These are phyloP conservation scores for Ganoderma leucocontextum DNA, from an alignment of 1,284 basidiomycete genomes.

Conservation along the genomic window DNA sequence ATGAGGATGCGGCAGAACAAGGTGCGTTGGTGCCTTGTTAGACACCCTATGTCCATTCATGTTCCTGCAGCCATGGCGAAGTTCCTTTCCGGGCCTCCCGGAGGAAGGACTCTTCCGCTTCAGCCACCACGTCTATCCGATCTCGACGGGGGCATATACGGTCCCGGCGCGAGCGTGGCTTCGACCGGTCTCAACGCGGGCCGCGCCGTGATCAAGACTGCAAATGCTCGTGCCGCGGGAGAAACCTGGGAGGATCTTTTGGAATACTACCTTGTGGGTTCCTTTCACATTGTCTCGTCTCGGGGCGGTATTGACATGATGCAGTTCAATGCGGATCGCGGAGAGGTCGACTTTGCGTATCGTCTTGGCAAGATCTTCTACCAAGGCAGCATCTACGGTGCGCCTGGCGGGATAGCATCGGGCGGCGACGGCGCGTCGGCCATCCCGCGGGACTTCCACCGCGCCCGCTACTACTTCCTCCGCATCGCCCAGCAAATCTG, in stretches of 20 bases:
- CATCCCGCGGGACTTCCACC: conserved; percentile 76
- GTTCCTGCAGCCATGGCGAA: conserved; percentile 65
- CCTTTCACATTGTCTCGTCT: no score
- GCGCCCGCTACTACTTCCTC: conserved; percentile 85
- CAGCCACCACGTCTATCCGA: conserved; percentile 89
- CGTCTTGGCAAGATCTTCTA: conserved; percentile 94
- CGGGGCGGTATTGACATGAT: neutral
- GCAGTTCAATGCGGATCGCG: conserved; percentile 92
- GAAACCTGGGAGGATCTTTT: conserved; percentile 93
- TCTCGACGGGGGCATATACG: conserved; percentile 90
- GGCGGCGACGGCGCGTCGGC: conserved; percentile 91
- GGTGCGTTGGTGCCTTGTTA: conserved; percentile 51
- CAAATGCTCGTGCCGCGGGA: conserved; percentile 81
- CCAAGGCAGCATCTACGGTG: conserved; percentile 86
- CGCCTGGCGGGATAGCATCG: conserved; percentile 78
- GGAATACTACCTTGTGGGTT: conserved; percentile 84
- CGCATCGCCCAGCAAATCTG: conserved; percentile 84
- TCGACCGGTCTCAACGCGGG: conserved; percentile 81
- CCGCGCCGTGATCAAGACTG: conserved; percentile 85
- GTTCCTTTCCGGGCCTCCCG: conserved; percentile 89
- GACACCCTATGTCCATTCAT: conserved; percentile 9
- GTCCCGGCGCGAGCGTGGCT: conserved; percentile 91
- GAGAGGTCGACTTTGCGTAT: conserved; percentile 86
- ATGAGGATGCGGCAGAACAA: conserved; percentile 86
- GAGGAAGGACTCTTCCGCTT: conserved; percentile 87